Percentiles rank a stretch among this genome's conserved stretches.
These are phyloP conservation scores for Fragaria vesca DNA, from an alignment of 306 rosid species.

Conservation along the genomic window DNA sequence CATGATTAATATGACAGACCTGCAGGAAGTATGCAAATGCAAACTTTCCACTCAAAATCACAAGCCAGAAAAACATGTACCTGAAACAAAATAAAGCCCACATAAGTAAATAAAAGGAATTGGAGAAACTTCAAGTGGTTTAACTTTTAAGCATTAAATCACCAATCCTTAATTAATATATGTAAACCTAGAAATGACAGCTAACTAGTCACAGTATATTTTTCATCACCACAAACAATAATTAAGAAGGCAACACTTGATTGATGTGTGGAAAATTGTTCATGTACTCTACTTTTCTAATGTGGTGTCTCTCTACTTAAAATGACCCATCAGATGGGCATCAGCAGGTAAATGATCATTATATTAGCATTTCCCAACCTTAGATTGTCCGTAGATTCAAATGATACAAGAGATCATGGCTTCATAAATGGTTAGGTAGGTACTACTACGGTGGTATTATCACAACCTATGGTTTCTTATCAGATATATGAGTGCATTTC, in stretches of 20 bases:
- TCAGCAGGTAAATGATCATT: background rate
- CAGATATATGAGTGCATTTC: background rate
- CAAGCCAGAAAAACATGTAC: conserved; percentile 86
- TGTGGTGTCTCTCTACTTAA: background rate
- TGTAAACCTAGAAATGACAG: background rate
- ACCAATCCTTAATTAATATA: background rate
- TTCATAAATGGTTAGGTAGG: background rate
- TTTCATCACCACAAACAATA: background rate
- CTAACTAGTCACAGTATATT: background rate
- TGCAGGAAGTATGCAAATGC: conserved; percentile 90
- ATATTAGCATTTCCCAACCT: background rate
- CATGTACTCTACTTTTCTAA: background rate
- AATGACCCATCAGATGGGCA: background rate
- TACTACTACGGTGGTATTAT: background rate
- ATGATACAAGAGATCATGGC: background rate
- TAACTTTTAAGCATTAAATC: conserved; percentile 5
- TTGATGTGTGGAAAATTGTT: background rate
- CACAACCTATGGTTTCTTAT: background rate
- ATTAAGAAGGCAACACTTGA: background rate
- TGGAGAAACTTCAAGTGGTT: background rate
- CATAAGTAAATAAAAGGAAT: background rate
- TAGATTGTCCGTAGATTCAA: background rate
- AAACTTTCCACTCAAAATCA: conserved; percentile 73
- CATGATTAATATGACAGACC: conserved; percentile 40
- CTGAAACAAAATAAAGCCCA: conserved; percentile 36